Percentiles rank a stretch among this genome's conserved stretches.
Evolutionary conservation across 495 filamentous ascomycete species (phyloP).

Genomic region (Penicillium lividum): DNA sequence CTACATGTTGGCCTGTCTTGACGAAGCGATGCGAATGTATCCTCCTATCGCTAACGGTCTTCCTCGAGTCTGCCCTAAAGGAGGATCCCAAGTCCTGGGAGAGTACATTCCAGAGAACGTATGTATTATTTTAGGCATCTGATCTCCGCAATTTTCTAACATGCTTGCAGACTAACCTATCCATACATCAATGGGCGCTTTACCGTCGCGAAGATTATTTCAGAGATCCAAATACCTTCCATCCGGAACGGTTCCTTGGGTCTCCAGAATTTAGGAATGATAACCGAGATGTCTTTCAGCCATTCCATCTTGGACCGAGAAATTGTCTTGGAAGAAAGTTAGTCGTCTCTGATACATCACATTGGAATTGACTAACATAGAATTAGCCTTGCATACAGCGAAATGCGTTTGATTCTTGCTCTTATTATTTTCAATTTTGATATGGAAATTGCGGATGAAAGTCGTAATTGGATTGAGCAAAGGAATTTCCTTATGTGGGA

Average conservation of each 20-base stretch:
- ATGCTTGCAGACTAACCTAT: constrained; percentile 45
- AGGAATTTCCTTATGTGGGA: constrained; percentile 36
- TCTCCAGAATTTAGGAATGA: constrained; percentile 42
- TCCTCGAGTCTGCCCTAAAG: constrained; percentile 45
- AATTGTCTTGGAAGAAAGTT: constrained; percentile 63
- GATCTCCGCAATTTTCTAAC: background rate
- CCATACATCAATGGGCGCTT: constrained; percentile 51
- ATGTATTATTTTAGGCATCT: constrained; percentile 7
- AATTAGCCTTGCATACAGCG: constrained; percentile 41
- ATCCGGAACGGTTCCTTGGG: constrained; percentile 53
- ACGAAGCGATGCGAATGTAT: constrained; percentile 61
- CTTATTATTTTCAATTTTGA: constrained; percentile 46
- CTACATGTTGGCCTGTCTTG: constrained; percentile 57
- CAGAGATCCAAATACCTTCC: constrained; percentile 43
- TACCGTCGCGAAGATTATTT: constrained; percentile 49
- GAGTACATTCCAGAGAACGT: constrained; percentile 41
- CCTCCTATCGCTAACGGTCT: constrained; percentile 53
- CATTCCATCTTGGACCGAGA: constrained; percentile 58
- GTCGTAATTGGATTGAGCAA: constrained; percentile 37
- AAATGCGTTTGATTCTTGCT: constrained; percentile 42
- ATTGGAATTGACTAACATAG: background rate
- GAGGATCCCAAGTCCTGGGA: constrained; percentile 49
- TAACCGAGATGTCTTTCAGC: constrained; percentile 45
- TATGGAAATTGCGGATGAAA: constrained; percentile 32
- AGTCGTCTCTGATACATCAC: constrained; percentile 18